A percentile compares a stretch with the other conserved stretches of the same genome.
Conservation (phyloP, 192 early-diverging fungal genomes). For the Dispira simplex region DNA sequence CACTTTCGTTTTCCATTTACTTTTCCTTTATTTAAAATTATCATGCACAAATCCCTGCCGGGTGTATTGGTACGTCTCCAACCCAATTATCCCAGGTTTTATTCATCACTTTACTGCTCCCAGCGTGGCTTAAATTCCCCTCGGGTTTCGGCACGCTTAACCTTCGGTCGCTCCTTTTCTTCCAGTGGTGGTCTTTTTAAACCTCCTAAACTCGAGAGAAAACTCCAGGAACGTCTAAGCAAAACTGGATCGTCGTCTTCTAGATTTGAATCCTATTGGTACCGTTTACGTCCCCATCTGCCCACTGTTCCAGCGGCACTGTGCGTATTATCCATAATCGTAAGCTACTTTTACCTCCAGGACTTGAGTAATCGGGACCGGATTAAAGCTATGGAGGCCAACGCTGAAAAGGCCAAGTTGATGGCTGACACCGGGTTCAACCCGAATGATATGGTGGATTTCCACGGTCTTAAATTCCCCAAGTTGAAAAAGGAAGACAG, state of each 20-base stretch:
- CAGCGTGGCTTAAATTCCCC: too few species aligned
- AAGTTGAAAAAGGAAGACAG: slow-evolving; percentile 2
- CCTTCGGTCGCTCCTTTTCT: too few species aligned
- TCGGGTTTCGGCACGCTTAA: too few species aligned
- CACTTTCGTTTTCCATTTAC: too few species aligned
- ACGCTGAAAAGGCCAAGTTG: not conserved
- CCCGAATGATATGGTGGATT: slow-evolving; percentile 1
- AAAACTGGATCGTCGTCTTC: too few species aligned
- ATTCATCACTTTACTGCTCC: too few species aligned
- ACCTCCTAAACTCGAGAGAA: not conserved
- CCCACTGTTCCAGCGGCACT: not conserved
- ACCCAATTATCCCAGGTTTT: too few species aligned
- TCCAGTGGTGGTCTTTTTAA: too few species aligned
- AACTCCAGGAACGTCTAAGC: not conserved
- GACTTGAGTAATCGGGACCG: not conserved
- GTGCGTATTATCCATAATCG: not conserved
- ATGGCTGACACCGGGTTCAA: not conserved
- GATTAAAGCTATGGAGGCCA: not conserved
- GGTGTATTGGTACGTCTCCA: too few species aligned
- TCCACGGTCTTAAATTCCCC: slow-evolving; percentile 6
- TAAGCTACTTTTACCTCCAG: not conserved
- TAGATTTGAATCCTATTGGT: not conserved
- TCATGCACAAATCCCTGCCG: too few species aligned
- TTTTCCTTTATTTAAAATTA: too few species aligned
- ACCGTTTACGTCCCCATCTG: not conserved